Evolutionary conservation across 441 rosid genomes (phyloP).

Genomic region (Cnidoscolus chayamansa): DNA sequence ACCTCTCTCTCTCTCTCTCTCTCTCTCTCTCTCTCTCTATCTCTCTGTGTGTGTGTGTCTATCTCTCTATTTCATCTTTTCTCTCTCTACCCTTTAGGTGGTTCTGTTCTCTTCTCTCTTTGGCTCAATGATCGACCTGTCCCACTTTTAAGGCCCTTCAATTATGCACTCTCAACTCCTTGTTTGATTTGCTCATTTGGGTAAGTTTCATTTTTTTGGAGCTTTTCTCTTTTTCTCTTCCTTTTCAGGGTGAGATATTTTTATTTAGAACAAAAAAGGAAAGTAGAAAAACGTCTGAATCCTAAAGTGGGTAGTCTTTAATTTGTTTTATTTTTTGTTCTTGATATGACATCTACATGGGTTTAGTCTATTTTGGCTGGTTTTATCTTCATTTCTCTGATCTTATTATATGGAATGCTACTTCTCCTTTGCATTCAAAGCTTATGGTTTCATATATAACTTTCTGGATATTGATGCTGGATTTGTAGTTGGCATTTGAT

Average conservation of each 20-base stretch:
- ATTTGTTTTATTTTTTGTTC: neutral
- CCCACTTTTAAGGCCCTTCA: slow-evolving; percentile 31
- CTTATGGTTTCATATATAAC: neutral
- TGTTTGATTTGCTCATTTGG: slow-evolving; percentile 49
- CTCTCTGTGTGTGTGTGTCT: too few species aligned
- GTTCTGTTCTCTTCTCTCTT: slow-evolving; percentile 17
- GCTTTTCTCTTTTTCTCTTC: neutral
- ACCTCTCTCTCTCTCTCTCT: slow-evolving; percentile 33
- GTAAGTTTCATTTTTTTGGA: slow-evolving; percentile 27
- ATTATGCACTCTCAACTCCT: slow-evolving; percentile 38
- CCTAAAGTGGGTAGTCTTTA: slow-evolving; percentile 4
- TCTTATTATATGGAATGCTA: neutral
- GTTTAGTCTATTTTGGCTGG: neutral
- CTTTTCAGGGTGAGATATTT: neutral
- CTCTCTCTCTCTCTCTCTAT: slow-evolving; percentile 6
- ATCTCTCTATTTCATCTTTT: slow-evolving; percentile 1
- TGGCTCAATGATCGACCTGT: slow-evolving; percentile 20
- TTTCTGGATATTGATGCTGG: neutral
- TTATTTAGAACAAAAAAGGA: neutral
- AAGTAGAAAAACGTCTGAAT: slow-evolving; percentile 1
- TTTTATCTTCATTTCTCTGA: neutral
- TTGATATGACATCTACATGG: neutral
- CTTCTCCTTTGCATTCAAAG: too few species aligned
- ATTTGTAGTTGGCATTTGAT: neutral
- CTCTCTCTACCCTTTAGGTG: slow-evolving; percentile 34